phyloP scores from a whole-genome alignment of 2,329 filamentous ascomycete genomes.

The Ceratocystis variospora region DNA sequence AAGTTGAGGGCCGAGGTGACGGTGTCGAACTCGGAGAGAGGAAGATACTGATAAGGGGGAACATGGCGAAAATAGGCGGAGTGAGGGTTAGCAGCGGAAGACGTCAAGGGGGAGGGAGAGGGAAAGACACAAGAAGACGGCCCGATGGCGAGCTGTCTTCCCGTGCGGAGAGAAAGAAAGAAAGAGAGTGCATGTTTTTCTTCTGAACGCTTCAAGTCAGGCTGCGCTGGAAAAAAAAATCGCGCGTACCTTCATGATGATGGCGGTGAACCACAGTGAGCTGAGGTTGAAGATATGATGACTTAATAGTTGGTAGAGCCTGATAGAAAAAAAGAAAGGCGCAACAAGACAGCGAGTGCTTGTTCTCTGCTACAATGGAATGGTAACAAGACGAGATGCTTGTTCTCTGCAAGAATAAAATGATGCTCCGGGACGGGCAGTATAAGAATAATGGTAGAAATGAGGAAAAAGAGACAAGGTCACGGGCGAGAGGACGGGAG shows the following conservation, averaged over 20 bases:
- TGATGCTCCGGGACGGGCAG: neutral
- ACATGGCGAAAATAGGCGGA: neutral
- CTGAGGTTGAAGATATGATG: conserved; percentile 19
- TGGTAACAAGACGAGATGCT: conserved; percentile 1
- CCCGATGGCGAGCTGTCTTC: no score
- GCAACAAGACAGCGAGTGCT: neutral
- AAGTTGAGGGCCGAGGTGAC: conserved; percentile 91
- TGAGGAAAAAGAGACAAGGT: no score
- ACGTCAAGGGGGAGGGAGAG: neutral
- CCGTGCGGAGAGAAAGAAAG: neutral
- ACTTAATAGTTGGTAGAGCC: neutral
- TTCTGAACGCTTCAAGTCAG: conserved; percentile 20
- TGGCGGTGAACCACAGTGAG: conserved; percentile 19
- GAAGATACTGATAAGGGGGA: conserved; percentile 57
- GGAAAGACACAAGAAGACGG: neutral
- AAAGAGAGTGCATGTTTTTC: conserved; percentile 10
- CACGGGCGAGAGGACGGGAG: no score
- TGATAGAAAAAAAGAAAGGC: neutral
- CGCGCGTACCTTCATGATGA: conserved; percentile 20
- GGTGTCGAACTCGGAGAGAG: conserved; percentile 78
- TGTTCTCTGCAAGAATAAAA: conserved; percentile 6
- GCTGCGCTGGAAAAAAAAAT: conserved; percentile 18
- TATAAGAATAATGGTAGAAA: neutral
- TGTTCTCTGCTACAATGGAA: neutral
- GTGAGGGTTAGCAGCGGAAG: conserved; percentile 14